Evolutionary conservation across 768 basidiomycete genomes (phyloP), one percentile per base, ranked within the genome.

Genomic region (Termitomyces sp.): DNA sequence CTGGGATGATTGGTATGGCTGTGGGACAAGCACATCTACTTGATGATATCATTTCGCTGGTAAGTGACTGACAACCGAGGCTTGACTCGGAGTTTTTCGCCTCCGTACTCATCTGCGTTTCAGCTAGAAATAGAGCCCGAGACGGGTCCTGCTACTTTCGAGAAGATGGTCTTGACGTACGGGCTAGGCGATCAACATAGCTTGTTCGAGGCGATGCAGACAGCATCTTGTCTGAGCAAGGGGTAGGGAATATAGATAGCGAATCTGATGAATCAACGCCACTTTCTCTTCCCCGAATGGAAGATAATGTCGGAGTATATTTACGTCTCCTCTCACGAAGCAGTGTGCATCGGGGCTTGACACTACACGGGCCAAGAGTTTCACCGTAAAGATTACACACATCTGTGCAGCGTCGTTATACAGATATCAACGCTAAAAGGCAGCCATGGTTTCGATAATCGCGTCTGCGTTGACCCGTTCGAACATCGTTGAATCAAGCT

Each of bases 11-110:
- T 61, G 90, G 95, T 0, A 89, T 91, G 84, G 75, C 81, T 0
- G 89, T 94, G 0, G 96, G 94, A 2, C 95, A 95, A 68, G 93
- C 95, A 0, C 94, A 97, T 74, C 78, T 98, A 13, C 77, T 99
- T 9, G 96, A 98, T 64, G 93, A 97, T 72, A 71, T 98, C 52
- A 95, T 98, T 59, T 86, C 89, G 2, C 70, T 96, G 72, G 93
- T 95, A 42, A 39, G 82, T 24, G 67, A 7, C 8, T 7, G 5
- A 16, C n/a, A 6, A 18, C 39, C 39, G 18, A 41, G 3, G 15
- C 16, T 34, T 22, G 12, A 24, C 5, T 31, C 37, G 22, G 18
- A 12, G 20, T 37, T 22, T 12, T 11, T 37, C 15, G 15, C 18
- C 16, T 27, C 13, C 9, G 37, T 49, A 2, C 58, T 67, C 15